A percentile compares a stretch with the other conserved stretches of the same genome.
Conservation (phyloP, 2,329 filamentous ascomycete genomes). For the Cercospora nicotianae region DNA sequence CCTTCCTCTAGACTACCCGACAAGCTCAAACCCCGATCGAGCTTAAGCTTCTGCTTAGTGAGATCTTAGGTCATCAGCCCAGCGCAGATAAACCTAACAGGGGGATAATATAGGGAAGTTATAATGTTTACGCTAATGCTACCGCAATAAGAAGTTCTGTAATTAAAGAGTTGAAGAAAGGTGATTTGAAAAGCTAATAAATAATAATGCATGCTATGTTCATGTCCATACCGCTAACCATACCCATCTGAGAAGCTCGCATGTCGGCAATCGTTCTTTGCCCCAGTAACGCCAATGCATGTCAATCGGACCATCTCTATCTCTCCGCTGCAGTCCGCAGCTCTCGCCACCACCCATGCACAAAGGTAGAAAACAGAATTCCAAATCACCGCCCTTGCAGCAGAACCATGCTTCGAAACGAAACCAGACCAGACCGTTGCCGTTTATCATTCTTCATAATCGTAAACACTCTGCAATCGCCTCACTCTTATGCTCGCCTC, state of each 20-base stretch:
- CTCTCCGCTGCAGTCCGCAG: neutral
- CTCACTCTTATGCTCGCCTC: neutral
- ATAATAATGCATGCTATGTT: neutral
- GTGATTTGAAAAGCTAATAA: neutral
- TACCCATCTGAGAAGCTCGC: neutral
- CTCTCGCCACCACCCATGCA: neutral
- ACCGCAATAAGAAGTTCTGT: neutral
- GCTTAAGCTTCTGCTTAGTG: too few relatives aligned
- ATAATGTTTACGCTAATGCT: neutral
- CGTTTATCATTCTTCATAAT: neutral
- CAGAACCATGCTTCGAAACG: neutral
- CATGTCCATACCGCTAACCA: neutral
- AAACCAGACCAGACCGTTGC: neutral
- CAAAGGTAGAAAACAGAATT: neutral
- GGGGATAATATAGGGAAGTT: too few relatives aligned
- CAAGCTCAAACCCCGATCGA: too few relatives aligned
- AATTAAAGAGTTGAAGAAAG: neutral
- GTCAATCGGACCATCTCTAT: neutral
- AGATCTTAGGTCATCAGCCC: too few relatives aligned
- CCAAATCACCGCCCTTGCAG: neutral
- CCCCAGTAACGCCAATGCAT: neutral
- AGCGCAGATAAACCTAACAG: too few relatives aligned
- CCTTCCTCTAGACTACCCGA: too few relatives aligned
- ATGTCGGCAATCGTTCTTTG: neutral
- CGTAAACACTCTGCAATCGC: neutral